Percentiles rank a stretch among this genome's conserved stretches.
Evolutionary conservation across 2,329 filamentous ascomycete species (phyloP).

Genomic region (Pestalotiopsis sp.): DNA sequence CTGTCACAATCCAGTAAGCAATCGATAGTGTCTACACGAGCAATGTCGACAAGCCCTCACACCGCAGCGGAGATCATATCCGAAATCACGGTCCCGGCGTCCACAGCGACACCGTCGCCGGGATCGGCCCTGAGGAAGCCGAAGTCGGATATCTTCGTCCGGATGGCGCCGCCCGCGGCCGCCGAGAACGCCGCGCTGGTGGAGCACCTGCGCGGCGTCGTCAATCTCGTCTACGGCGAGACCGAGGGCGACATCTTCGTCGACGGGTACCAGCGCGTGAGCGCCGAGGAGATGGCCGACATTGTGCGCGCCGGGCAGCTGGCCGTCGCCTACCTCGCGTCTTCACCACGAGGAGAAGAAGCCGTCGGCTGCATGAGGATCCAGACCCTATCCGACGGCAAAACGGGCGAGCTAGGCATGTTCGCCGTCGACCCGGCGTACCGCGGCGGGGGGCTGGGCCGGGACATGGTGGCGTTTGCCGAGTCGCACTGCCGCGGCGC

Average conservation of each 20-base stretch:
- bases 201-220: constrained; percentile 18
- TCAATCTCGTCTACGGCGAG: constrained; percentile 46
- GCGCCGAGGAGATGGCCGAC: constrained; percentile 18
- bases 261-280: constrained; percentile 26
- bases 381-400: constrained; percentile 14
- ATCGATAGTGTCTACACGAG: neutral
- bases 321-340: constrained; percentile 19
- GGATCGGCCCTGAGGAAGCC: neutral
- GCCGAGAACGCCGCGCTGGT: constrained; percentile 20
- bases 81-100: constrained; percentile 16
- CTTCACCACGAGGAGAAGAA: neutral
- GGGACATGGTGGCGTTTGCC: constrained; percentile 29
- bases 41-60: neutral
- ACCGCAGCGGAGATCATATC: constrained; percentile 9
- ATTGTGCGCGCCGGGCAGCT: constrained; percentile 26
- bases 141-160: constrained; percentile 16
- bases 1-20: too few species aligned
- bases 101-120: constrained; percentile 13
- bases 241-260: constrained; percentile 56
- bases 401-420: constrained; percentile 30
- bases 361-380: constrained; percentile 29
- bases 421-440: constrained; percentile 24
- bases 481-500: constrained; percentile 22
- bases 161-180: constrained; percentile 18
- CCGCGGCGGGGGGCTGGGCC: constrained; percentile 29